A percentile compares a stretch with the other conserved stretches of the same genome.
phyloP scores from a whole-genome alignment of 192 early-diverging fungal species.

The Coemansia erecta region DNA sequence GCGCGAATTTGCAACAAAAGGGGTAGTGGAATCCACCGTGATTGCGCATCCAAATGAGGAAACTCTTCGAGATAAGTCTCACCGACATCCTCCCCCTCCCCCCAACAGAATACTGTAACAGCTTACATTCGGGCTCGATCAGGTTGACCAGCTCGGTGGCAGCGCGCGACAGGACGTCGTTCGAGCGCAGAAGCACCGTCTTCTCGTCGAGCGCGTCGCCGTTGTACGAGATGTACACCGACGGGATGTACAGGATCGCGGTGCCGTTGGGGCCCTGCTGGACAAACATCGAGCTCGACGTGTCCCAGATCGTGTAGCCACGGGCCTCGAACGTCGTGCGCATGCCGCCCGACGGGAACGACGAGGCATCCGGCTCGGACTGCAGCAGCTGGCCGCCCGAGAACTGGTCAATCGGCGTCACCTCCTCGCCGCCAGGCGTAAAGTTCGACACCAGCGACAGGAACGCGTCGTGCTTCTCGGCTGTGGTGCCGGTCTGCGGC shows the following conservation, averaged over 20 bases:
- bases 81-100: neutral
- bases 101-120: conserved; percentile 9
- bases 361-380: conserved; percentile 98
- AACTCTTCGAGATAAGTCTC: neutral
- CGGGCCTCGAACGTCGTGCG: conserved; percentile 98
- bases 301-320: conserved; percentile 99
- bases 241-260: conserved; percentile 92
- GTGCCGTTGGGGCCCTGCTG: conserved; percentile 90
- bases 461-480: conserved; percentile 99
- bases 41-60: neutral
- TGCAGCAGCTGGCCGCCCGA: conserved; percentile 97
- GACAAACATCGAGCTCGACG: conserved; percentile 92
- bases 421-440: conserved; percentile 81
- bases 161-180: conserved; percentile 80
- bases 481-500: conserved; percentile 97
- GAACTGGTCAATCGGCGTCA: conserved; percentile 87
- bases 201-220: conserved; percentile 99
- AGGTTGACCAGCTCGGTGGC: conserved; percentile 77
- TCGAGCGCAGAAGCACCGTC: conserved; percentile 92
- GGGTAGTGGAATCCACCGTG: neutral
- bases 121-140: conserved; percentile 61
- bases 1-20: neutral
- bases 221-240: conserved; percentile 99
- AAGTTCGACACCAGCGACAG: conserved; percentile 83
- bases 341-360: conserved; percentile 98